Conservation (phyloP, 768 basidiomycete genomes). For the Sporobolomyces roseus region DNA sequence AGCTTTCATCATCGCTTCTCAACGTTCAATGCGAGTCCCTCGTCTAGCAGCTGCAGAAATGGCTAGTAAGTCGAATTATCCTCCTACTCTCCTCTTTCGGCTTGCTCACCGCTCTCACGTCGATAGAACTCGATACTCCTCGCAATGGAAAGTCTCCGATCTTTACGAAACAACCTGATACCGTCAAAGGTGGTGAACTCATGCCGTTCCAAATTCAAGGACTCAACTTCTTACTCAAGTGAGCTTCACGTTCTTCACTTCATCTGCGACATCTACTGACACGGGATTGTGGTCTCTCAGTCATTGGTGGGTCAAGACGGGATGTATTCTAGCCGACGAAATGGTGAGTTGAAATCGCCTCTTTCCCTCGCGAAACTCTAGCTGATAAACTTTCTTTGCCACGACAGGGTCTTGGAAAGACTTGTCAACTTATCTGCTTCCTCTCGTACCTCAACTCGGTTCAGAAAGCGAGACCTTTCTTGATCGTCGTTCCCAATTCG, state of each 20-base stretch:
- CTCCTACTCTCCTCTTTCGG: not conserved
- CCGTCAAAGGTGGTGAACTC: slow-evolving; percentile 57
- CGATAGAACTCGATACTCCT: slow-evolving; percentile 40
- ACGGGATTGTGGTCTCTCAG: slow-evolving; percentile 61
- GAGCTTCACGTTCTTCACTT: not conserved
- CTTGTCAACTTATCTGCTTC: slow-evolving; percentile 74
- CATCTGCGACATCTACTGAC: no score
- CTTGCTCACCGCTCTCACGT: not conserved
- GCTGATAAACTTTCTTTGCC: not conserved
- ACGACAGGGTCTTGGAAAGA: slow-evolving; percentile 64
- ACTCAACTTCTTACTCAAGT: slow-evolving; percentile 48
- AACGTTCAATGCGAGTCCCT: slow-evolving; percentile 57
- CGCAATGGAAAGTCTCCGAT: slow-evolving; percentile 50
- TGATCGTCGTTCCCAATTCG: slow-evolving; percentile 93
- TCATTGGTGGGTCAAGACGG: slow-evolving; percentile 82
- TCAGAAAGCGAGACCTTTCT: slow-evolving; percentile 66
- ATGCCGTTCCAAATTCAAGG: slow-evolving; percentile 50
- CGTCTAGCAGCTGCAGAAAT: slow-evolving; percentile 49
- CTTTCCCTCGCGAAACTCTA: not conserved
- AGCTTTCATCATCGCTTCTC: slow-evolving; percentile 62
- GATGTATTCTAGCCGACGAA: slow-evolving; percentile 90
- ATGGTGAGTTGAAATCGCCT: slow-evolving; percentile 55
- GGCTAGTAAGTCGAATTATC: slow-evolving; percentile 12
- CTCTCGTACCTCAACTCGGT: slow-evolving; percentile 62
- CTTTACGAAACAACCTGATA: slow-evolving; percentile 59